These are phyloP conservation scores for Penicillium fimorum DNA, from an alignment of 495 filamentous ascomycete species.

Conservation along the genomic window DNA sequence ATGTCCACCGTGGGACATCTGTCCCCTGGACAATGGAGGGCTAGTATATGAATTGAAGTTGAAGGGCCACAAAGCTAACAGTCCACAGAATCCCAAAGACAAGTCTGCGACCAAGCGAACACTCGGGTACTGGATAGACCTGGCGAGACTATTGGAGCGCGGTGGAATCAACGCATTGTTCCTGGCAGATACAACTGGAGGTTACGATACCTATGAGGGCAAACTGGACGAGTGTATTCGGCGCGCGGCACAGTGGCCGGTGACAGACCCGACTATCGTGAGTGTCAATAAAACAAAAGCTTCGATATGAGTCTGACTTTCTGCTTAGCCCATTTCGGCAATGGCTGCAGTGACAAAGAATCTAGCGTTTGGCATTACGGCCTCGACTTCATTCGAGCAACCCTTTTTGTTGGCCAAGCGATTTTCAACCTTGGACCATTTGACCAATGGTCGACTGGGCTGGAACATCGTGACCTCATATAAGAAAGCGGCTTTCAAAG, in stretches of 20 bases:
- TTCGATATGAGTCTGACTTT: conserved; percentile 12
- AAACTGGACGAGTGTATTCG: conserved; percentile 51
- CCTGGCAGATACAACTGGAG: conserved; percentile 61
- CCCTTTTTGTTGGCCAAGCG: conserved; percentile 58
- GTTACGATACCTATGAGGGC: conserved; percentile 57
- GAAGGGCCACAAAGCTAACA: conserved; percentile 6
- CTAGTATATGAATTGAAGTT: conserved; percentile 19
- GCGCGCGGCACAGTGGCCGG: conserved; percentile 57
- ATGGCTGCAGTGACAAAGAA: conserved; percentile 52
- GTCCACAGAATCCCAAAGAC: conserved; percentile 52
- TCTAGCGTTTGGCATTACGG: conserved; percentile 47
- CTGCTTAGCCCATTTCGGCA: conserved; percentile 39
- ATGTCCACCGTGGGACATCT: conserved; percentile 62
- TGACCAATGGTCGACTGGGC: conserved; percentile 57
- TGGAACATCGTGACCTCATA: conserved; percentile 68
- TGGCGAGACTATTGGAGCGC: conserved; percentile 58
- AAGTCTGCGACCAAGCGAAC: conserved; percentile 55
- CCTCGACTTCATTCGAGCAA: conserved; percentile 57
- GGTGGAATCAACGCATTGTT: conserved; percentile 61
- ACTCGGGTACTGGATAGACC: conserved; percentile 58
- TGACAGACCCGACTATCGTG: conserved; percentile 56
- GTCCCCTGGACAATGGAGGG: conserved; percentile 63
- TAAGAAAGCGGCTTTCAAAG: conserved; percentile 58
- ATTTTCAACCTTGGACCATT: conserved; percentile 63
- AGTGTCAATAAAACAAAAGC: conserved; percentile 13